These are phyloP conservation scores for Sporothrix euskadiensis DNA, from an alignment of 2,329 filamentous ascomycete species.

Conservation along the genomic window DNA sequence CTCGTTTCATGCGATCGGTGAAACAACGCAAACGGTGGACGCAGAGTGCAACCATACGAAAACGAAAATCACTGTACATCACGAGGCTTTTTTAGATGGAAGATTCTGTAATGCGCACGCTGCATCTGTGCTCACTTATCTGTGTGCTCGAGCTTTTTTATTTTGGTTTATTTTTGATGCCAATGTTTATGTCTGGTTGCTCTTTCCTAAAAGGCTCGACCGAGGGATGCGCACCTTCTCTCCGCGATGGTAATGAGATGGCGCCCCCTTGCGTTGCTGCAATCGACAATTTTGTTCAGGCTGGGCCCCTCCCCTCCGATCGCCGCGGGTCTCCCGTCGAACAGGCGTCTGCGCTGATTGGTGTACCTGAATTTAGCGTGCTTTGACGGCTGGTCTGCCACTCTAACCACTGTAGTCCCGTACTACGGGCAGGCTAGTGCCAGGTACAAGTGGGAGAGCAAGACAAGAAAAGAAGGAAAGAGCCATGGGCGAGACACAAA, in stretches of 20 bases:
- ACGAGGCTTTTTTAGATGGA: background rate
- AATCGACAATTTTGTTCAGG: background rate
- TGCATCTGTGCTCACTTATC: background rate
- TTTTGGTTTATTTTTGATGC: background rate
- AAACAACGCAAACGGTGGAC: constrained; percentile 15
- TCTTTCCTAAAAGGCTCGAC: background rate
- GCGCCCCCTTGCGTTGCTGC: constrained; percentile 14
- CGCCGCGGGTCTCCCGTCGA: background rate
- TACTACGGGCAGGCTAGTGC: constrained; percentile 9
- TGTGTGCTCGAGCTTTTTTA: background rate
- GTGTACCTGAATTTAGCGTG: constrained; percentile 31
- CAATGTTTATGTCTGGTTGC: background rate
- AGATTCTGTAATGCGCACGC: background rate
- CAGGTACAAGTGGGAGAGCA: constrained; percentile 13
- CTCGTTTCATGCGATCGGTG: constrained; percentile 20
- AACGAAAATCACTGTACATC: background rate
- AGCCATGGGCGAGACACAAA: constrained; percentile 8
- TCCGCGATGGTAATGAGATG: constrained; percentile 10
- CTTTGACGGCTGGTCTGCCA: background rate
- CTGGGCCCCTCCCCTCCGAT: background rate
- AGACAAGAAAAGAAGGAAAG: background rate
- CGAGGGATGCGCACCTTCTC: constrained; percentile 6
- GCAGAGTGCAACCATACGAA: background rate
- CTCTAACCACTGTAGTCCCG: background rate
- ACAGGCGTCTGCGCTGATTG: constrained; percentile 23